These are phyloP conservation scores for Pythium sukuiense DNA, from an alignment of 352 stramenopile genomes.

Conservation along the genomic window DNA sequence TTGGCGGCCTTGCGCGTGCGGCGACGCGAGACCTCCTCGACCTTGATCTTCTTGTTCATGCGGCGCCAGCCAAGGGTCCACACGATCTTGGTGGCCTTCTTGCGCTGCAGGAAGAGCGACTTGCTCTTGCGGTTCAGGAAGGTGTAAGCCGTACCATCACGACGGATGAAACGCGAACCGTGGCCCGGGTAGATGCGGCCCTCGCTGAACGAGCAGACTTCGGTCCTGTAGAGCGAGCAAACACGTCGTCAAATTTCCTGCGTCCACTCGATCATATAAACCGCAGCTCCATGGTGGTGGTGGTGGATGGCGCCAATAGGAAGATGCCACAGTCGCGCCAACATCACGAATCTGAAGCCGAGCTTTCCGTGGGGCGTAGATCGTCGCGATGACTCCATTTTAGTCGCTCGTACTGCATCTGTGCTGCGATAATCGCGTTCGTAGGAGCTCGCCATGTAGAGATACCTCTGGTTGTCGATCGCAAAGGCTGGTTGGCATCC, in stretches of 20 bases:
- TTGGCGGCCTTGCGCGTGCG: constrained; percentile 94
- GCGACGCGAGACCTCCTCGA: constrained; percentile 81
- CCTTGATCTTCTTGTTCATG: constrained; percentile 99
- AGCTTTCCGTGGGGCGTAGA: too few species aligned
- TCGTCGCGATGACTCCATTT: background rate
- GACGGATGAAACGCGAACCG: constrained; percentile 98
- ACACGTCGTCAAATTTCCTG: constrained; percentile 15
- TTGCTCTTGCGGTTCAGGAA: constrained; percentile 98
- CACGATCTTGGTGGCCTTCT: constrained; percentile 99
- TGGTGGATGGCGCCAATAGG: background rate
- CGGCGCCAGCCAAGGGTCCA: constrained; percentile 98
- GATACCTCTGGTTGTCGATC: background rate
- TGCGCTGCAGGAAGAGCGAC: constrained; percentile 98
- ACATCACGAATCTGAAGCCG: background rate
- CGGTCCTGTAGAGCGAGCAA: constrained; percentile 54
- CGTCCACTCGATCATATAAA: background rate
- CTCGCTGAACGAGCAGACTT: constrained; percentile 91
- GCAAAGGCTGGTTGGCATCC: background rate
- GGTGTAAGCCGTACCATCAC: constrained; percentile 95
- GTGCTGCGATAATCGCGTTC: background rate
- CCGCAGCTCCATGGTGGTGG: background rate
- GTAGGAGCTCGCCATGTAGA: background rate
- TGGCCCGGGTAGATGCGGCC: constrained; percentile 98
- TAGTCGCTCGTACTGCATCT: background rate
- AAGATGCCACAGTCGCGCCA: background rate